phyloP scores from a whole-genome alignment of 148 eudicot species.

The Salicornia ramosissima region DNA sequence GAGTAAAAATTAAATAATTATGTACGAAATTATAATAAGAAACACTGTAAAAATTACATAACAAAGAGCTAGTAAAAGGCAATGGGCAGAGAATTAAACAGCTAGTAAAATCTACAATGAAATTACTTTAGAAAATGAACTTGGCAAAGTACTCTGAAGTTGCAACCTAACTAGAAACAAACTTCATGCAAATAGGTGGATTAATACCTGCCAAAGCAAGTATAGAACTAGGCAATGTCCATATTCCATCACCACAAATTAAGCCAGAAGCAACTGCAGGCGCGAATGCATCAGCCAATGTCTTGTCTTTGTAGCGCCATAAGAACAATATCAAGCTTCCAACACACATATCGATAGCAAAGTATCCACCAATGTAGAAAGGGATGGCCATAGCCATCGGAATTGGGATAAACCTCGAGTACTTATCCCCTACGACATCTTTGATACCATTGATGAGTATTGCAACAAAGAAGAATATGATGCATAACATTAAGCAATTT shows the following conservation, averaged over 20 bases:
- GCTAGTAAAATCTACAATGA: no score
- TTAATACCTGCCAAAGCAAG: slow-evolving; percentile 51
- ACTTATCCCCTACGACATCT: slow-evolving; percentile 31
- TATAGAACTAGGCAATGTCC: slow-evolving; percentile 62
- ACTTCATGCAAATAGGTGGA: slow-evolving; percentile 70
- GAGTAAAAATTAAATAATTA: no score
- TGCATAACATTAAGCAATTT: slow-evolving; percentile 51
- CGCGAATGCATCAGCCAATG: slow-evolving; percentile 44
- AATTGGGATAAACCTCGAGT: slow-evolving; percentile 46
- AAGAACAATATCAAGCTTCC: slow-evolving; percentile 59
- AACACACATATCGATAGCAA: slow-evolving; percentile 68
- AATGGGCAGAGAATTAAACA: no score
- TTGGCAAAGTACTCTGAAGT: background rate
- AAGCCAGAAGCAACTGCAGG: slow-evolving; percentile 73
- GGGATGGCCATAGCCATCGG: slow-evolving; percentile 91
- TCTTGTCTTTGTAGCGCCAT: slow-evolving; percentile 44
- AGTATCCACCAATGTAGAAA: slow-evolving; percentile 58
- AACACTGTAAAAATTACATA: no score
- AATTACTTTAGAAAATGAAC: no score
- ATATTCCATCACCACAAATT: slow-evolving; percentile 79
- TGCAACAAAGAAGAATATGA: slow-evolving; percentile 41
- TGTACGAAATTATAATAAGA: no score
- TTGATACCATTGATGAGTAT: slow-evolving; percentile 39
- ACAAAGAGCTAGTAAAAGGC: no score
- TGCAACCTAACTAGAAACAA: slow-evolving; percentile 13